A percentile compares a stretch with the other conserved stretches of the same genome.
Conservation (phyloP, 768 basidiomycete genomes). For the Boletellus sp. region DNA sequence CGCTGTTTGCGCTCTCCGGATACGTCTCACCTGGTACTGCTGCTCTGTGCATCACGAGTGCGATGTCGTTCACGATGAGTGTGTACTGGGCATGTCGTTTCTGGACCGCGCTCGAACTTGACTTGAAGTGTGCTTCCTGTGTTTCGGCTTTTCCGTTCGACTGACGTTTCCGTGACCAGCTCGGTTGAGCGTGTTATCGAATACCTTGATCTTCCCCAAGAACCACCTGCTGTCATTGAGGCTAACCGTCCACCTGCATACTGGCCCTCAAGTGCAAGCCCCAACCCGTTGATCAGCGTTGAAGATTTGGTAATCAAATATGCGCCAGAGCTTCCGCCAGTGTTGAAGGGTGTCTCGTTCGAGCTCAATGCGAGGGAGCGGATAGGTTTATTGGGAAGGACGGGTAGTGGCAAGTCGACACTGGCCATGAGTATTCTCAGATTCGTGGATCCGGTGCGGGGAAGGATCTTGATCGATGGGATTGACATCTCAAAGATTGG, state of each 20-base stretch:
- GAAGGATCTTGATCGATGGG: constrained; percentile 80
- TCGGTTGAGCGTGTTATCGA: constrained; percentile 90
- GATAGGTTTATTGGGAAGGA: constrained; percentile 77
- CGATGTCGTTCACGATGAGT: constrained; percentile 54
- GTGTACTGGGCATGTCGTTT: constrained; percentile 51
- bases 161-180: constrained; percentile 34
- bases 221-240: constrained; percentile 75
- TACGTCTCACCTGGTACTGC: constrained; percentile 59
- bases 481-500: constrained; percentile 87
- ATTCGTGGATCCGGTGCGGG: constrained; percentile 76
- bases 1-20: constrained; percentile 68
- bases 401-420: constrained; percentile 80
- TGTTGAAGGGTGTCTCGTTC: constrained; percentile 75
- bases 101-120: constrained; percentile 61
- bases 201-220: constrained; percentile 86
- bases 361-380: constrained; percentile 66
- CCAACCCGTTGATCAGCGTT: constrained; percentile 57
- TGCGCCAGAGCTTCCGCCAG: constrained; percentile 77
- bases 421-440: constrained; percentile 83
- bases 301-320: constrained; percentile 81
- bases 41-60: constrained; percentile 73
- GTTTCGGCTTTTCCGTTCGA: constrained; percentile 2
- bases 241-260: constrained; percentile 79
- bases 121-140: constrained; percentile 59
- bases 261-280: constrained; percentile 77